Evolutionary conservation across 2,329 filamentous ascomycete species (phyloP).

Genomic region (Biscogniauxia sp.): DNA sequence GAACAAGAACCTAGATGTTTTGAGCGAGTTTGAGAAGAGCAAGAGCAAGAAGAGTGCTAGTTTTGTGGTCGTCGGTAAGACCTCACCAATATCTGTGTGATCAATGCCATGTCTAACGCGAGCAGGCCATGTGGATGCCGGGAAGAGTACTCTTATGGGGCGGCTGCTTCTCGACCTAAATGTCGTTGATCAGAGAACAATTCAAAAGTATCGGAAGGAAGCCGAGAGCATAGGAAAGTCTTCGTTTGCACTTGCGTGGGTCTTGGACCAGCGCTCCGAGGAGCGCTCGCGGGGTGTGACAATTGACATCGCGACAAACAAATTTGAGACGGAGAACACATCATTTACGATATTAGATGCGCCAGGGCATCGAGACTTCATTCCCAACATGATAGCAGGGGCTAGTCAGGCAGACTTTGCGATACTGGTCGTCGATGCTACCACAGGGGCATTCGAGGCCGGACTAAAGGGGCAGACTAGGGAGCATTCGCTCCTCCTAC

Average conservation of each 20-base stretch:
- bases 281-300: constrained; percentile 89
- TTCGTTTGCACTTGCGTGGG: constrained; percentile 95
- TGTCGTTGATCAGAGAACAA: constrained; percentile 80
- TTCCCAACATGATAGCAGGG: constrained; percentile 98
- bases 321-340: constrained; percentile 85
- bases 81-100: neutral
- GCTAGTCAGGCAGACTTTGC: constrained; percentile 95
- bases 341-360: constrained; percentile 93
- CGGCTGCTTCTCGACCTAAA: constrained; percentile 86
- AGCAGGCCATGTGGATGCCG: constrained; percentile 90
- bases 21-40: constrained; percentile 74
- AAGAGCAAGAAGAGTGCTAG: constrained; percentile 78
- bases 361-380: constrained; percentile 91
- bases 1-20: constrained; percentile 80
- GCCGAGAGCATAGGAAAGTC: constrained; percentile 90
- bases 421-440: constrained; percentile 88
- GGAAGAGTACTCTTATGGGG: constrained; percentile 97
- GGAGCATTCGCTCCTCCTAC: constrained; percentile 85
- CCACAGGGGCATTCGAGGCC: constrained; percentile 87
- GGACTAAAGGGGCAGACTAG: constrained; percentile 91
- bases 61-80: constrained; percentile 86
- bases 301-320: constrained; percentile 93
- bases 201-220: constrained; percentile 85
- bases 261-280: constrained; percentile 87
- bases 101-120: constrained; percentile 9